Evolutionary conservation across 495 filamentous ascomycete genomes (phyloP).

Genomic region (Wilcoxina mikolae): DNA sequence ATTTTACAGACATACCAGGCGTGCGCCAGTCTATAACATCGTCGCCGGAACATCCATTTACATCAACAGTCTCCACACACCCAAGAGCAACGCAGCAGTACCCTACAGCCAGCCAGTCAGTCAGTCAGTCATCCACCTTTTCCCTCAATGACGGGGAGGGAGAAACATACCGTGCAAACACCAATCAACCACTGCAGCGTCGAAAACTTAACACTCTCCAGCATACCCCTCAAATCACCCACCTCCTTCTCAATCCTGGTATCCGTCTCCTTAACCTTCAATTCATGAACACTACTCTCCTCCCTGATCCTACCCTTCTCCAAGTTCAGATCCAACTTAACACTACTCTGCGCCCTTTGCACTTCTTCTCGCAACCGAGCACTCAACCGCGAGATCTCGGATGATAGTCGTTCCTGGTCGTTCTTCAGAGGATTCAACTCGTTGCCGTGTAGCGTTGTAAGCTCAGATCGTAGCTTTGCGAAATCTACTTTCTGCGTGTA

Average conservation of each 20-base stretch:
- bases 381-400: slow-evolving; percentile 86
- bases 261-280: slow-evolving; percentile 98
- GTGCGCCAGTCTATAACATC: background rate
- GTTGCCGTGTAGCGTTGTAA: slow-evolving; percentile 76
- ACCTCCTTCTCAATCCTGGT: slow-evolving; percentile 97
- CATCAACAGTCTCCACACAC: slow-evolving; percentile 84
- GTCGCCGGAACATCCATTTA: slow-evolving; percentile 16
- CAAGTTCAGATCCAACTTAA: slow-evolving; percentile 82
- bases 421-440: slow-evolving; percentile 77
- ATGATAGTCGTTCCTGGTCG: slow-evolving; percentile 81
- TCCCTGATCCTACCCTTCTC: slow-evolving; percentile 96
- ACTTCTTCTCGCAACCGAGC: slow-evolving; percentile 84
- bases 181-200: slow-evolving; percentile 98
- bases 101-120: slow-evolving; percentile 28
- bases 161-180: slow-evolving; percentile 54
- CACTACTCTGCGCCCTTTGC: slow-evolving; percentile 76
- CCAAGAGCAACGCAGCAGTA: slow-evolving; percentile 82
- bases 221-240: slow-evolving; percentile 70
- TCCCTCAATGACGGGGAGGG: background rate
- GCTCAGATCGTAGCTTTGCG: slow-evolving; percentile 90
- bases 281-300: slow-evolving; percentile 89
- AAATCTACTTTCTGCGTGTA: slow-evolving; percentile 99
- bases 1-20: background rate
- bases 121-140: too few relatives aligned
- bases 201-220: slow-evolving; percentile 95